These are phyloP conservation scores for Tephrocybe sp. DNA, from an alignment of 768 basidiomycete species.

Conservation along the genomic window DNA sequence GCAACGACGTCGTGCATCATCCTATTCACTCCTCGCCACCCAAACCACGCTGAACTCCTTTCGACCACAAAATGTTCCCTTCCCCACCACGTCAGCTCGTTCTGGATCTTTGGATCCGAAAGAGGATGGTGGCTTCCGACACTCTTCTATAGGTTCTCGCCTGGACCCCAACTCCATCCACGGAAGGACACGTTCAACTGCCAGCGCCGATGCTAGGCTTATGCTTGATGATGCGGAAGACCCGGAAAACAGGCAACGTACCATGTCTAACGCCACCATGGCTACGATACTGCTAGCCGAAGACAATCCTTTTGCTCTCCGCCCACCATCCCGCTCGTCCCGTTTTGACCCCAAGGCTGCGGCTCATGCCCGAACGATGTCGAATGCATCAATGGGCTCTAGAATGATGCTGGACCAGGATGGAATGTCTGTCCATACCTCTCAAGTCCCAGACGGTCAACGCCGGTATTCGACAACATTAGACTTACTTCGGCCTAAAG, in stretches of 20 bases:
- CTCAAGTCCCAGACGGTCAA: conserved; percentile 35
- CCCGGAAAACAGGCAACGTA: conserved; percentile 27
- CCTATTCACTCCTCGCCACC: conserved; percentile 46
- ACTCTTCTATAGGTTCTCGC: conserved; percentile 11
- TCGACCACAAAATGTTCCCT: conserved; percentile 51
- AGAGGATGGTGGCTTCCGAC: conserved; percentile 7
- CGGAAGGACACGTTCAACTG: conserved; percentile 48
- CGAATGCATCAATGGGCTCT: conserved; percentile 67
- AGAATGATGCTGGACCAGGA: conserved; percentile 61
- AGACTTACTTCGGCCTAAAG: conserved; percentile 83
- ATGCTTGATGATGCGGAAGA: conserved; percentile 35
- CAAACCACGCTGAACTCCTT: conserved; percentile 27
- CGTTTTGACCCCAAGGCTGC: conserved; percentile 80
- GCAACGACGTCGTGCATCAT: conserved; percentile 50
- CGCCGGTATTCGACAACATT: conserved; percentile 71
- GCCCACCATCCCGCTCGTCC: conserved; percentile 64
- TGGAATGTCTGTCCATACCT: conserved; percentile 41
- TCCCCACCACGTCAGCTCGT: conserved; percentile 57
- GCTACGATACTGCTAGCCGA: conserved; percentile 40
- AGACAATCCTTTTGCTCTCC: conserved; percentile 69
- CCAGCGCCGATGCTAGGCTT: conserved; percentile 49
- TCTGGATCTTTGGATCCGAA: conserved; percentile 40
- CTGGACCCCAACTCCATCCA: conserved; percentile 26
- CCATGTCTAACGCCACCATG: conserved; percentile 46
- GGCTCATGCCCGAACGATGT: conserved; percentile 57